Evolutionary conservation across 371 early-diverging fungal genomes (phyloP).

Genomic region (Saksenaea oblongispora): DNA sequence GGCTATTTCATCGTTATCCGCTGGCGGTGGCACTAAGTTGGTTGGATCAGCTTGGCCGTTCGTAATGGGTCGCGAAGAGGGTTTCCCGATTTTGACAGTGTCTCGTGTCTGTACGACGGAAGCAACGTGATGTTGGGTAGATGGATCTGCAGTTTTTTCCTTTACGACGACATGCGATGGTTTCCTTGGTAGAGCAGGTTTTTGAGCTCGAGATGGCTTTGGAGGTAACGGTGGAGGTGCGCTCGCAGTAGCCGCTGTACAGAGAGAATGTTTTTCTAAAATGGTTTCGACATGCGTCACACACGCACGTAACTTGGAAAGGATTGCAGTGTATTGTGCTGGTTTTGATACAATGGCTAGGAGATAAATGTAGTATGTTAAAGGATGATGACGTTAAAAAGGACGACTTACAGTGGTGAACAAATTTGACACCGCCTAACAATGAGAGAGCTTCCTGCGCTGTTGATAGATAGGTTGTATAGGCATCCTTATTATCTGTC

Average conservation of each 20-base stretch:
- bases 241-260: not conserved
- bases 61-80: not conserved
- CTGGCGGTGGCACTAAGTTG: constrained; percentile 4
- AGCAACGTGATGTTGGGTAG: not conserved
- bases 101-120: constrained; percentile 4
- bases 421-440: constrained; percentile 28
- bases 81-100: constrained; percentile 3
- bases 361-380: not conserved
- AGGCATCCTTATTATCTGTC: constrained; percentile 24
- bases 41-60: constrained; percentile 1
- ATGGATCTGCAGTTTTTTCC: not conserved
- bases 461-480: constrained; percentile 19
- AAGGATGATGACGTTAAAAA: not conserved
- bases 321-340: constrained; percentile 11
- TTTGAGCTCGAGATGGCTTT: constrained; percentile 21
- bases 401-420: constrained; percentile 25
- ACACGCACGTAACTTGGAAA: constrained; percentile 24
- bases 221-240: constrained; percentile 25
- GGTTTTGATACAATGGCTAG: constrained; percentile 31
- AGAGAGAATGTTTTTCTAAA: constrained; percentile 19
- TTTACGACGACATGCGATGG: not conserved
- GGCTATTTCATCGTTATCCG: not conserved
- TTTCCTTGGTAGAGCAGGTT: constrained; percentile 19
- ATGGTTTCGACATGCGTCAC: constrained; percentile 26
- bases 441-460: constrained; percentile 22